Conservation (phyloP, 345 rosid genomes). For the Raphanus raphanistrum region DNA sequence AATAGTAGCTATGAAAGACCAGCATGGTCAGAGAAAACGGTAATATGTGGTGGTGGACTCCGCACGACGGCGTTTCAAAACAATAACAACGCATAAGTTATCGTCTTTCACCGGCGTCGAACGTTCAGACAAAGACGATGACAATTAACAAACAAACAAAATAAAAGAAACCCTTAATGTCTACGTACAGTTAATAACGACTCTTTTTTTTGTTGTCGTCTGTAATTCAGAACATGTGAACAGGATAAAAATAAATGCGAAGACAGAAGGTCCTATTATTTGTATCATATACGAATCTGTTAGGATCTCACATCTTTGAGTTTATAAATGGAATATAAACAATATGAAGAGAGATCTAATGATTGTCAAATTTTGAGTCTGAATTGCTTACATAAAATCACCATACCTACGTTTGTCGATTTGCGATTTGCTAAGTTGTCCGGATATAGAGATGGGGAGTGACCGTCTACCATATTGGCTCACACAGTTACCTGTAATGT, state of each 20-base stretch:
- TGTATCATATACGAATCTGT: background rate
- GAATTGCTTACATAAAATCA: background rate
- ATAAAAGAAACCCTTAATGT: background rate
- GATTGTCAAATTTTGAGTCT: background rate
- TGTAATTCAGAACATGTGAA: constrained; percentile 15
- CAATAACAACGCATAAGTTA: constrained; percentile 5
- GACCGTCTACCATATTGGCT: constrained; percentile 19
- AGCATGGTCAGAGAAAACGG: constrained; percentile 21
- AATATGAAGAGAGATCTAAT: background rate
- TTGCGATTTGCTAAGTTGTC: background rate
- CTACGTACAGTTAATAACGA: background rate
- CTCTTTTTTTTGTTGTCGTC: background rate
- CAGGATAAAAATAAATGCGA: background rate
- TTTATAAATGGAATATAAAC: background rate
- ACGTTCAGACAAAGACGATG: constrained; percentile 19
- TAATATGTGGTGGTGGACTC: constrained; percentile 20
- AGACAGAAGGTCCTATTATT: background rate
- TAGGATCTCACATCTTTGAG: background rate
- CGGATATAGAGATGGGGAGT: background rate
- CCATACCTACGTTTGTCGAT: background rate
- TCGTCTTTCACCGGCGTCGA: constrained; percentile 25
- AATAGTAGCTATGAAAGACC: background rate
- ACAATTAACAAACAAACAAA: constrained; percentile 24
- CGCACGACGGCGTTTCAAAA: constrained; percentile 3
- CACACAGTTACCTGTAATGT: background rate